Percentiles rank a stretch among this genome's conserved stretches.
Evolutionary conservation across 2,329 filamentous ascomycete genomes (phyloP).

Genomic region (Pseudogymnoascus sp.): DNA sequence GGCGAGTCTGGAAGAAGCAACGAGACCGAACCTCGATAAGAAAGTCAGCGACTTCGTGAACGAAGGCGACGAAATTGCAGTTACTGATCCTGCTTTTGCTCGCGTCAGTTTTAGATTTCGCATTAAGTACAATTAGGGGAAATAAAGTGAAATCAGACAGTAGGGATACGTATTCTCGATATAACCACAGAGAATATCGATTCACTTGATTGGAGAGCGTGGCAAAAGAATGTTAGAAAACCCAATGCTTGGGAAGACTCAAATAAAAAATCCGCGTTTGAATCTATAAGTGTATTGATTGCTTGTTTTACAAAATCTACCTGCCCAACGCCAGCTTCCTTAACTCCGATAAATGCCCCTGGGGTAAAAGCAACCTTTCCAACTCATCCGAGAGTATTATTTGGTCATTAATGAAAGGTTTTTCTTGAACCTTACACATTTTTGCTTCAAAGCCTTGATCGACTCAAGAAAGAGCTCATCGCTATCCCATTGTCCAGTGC

Average conservation of each 20-base stretch:
- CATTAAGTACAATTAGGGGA: constrained; percentile 21
- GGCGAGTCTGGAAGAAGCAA: constrained; percentile 73
- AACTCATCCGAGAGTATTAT: constrained; percentile 15
- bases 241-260: not conserved
- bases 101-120: constrained; percentile 28
- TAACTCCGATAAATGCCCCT: constrained; percentile 27
- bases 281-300: constrained; percentile 6
- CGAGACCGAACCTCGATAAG: constrained; percentile 71
- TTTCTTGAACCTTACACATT: constrained; percentile 67
- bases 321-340: constrained; percentile 22
- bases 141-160: not conserved
- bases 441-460: constrained; percentile 75
- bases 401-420: constrained; percentile 60
- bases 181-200: not conserved
- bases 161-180: not conserved
- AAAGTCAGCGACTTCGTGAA: constrained; percentile 70
- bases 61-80: constrained; percentile 80
- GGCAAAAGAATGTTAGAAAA: not conserved
- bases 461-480: constrained; percentile 90
- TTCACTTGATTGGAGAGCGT: not conserved
- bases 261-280: not conserved
- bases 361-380: constrained; percentile 5
- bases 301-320: constrained; percentile 14
- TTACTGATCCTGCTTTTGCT: constrained; percentile 84
- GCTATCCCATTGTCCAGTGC: constrained; percentile 88